Percentiles rank a stretch among this genome's conserved stretches.
phyloP scores from a whole-genome alignment of 2,329 filamentous ascomycete species.

The Claviceps citrina region DNA sequence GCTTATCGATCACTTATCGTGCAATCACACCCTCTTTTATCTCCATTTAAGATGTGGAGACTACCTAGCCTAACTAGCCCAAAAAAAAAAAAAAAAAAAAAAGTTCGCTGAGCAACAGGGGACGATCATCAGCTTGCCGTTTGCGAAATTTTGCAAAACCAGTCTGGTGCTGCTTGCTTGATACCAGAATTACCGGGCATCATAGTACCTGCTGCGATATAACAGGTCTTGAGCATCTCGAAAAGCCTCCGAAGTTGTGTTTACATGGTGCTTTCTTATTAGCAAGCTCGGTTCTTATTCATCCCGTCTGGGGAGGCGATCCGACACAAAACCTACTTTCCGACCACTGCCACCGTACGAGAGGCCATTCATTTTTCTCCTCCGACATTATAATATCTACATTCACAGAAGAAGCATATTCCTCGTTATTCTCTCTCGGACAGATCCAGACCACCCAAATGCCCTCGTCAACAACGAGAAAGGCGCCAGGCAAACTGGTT shows the following conservation, averaged over 20 bases:
- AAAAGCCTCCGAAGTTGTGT: neutral
- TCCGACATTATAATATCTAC: neutral
- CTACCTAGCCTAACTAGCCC: conserved; percentile 1
- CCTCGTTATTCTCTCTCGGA: neutral
- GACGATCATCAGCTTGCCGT: conserved; percentile 9
- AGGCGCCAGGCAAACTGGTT: conserved; percentile 41
- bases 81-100: conserved; percentile 16
- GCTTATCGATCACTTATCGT: conserved; percentile 1
- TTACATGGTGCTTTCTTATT: neutral
- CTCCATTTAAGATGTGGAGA: conserved; percentile 5
- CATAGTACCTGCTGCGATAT: neutral
- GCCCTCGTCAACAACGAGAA: conserved; percentile 46
- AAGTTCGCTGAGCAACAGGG: conserved; percentile 15
- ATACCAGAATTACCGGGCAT: neutral
- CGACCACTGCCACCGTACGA: neutral
- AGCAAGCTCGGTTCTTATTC: neutral
- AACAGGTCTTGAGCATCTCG: neutral
- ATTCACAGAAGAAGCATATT: neutral
- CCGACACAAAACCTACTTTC: conserved; percentile 3
- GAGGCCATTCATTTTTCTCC: neutral
- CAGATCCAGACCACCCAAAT: conserved; percentile 7
- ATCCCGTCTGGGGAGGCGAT: neutral
- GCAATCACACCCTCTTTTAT: neutral
- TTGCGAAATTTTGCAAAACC: conserved; percentile 21
- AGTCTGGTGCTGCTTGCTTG: conserved; percentile 6